Evolutionary conservation across 2,329 filamentous ascomycete species (phyloP).

Genomic region (Trichophyton rubrum): DNA sequence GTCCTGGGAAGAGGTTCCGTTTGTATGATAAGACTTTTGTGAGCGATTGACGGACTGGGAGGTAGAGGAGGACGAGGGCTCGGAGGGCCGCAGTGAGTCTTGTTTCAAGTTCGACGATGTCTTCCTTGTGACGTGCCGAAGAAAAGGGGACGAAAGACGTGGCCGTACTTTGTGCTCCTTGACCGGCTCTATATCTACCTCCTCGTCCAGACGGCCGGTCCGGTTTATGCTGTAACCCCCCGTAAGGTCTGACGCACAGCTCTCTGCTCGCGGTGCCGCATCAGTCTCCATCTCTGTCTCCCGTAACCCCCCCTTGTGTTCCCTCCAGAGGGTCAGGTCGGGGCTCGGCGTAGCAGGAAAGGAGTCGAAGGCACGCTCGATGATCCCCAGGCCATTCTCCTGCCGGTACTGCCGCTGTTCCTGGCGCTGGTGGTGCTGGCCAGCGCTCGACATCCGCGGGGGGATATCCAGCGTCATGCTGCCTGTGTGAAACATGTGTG

Average conservation of each 20-base stretch:
- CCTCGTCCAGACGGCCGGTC: background rate
- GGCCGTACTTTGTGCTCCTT: conserved; percentile 23
- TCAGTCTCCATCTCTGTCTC: background rate
- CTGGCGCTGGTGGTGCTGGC: background rate
- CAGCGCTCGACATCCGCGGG: conserved; percentile 10
- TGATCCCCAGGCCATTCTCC: background rate
- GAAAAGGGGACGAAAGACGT: conserved; percentile 35
- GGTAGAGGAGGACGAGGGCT: conserved; percentile 36
- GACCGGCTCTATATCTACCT: background rate
- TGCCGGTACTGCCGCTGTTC: background rate
- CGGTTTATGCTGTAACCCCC: conserved; percentile 1
- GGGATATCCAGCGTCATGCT: conserved; percentile 9
- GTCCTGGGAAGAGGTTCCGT: conserved; percentile 20
- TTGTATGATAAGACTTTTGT: conserved; percentile 23
- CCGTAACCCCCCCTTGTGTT: background rate
- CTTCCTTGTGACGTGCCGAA: conserved; percentile 29
- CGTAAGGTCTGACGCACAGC: background rate
- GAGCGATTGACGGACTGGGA: conserved; percentile 36
- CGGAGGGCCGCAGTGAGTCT: conserved; percentile 25
- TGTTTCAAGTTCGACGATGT: conserved; percentile 26
- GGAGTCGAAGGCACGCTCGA: background rate
- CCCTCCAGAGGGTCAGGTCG: background rate
- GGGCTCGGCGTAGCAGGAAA: conserved; percentile 1
- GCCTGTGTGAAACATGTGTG: background rate
- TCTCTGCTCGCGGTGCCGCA: background rate